phyloP scores from a whole-genome alignment of 2,329 filamentous ascomycete species.

The Pseudogymnoascus sp. region DNA sequence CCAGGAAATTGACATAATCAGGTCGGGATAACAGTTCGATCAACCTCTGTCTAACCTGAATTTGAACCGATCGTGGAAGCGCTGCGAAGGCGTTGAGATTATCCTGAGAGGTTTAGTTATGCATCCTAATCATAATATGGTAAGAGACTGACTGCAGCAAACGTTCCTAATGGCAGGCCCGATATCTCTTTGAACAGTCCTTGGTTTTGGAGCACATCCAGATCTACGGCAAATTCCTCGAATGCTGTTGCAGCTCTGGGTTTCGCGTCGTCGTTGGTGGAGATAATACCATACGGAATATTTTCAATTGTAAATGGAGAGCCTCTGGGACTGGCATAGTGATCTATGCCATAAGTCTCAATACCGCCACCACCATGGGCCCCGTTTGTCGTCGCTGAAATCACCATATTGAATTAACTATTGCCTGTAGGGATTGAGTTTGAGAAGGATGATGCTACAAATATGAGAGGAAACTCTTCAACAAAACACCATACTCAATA shows the following conservation, averaged over 20 bases:
- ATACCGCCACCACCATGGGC: background rate
- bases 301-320: slow-evolving; percentile 64
- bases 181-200: slow-evolving; percentile 7
- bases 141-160: slow-evolving; percentile 45
- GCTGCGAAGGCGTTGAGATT: slow-evolving; percentile 56
- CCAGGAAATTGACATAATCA: background rate
- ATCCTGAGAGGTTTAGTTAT: background rate
- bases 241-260: slow-evolving; percentile 64
- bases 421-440: background rate
- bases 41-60: slow-evolving; percentile 49
- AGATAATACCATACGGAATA: slow-evolving; percentile 77
- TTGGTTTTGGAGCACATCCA: slow-evolving; percentile 39
- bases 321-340: background rate
- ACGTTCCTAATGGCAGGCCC: slow-evolving; percentile 34
- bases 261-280: slow-evolving; percentile 44
- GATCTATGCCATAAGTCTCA: background rate
- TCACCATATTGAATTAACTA: background rate
- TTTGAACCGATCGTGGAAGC: slow-evolving; percentile 50
- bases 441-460: background rate
- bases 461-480: background rate
- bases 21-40: slow-evolving; percentile 32
- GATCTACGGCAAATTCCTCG: slow-evolving; percentile 62
- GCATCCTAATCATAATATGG: slow-evolving; percentile 32
- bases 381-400: background rate
- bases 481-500: background rate